phyloP scores from a whole-genome alignment of 2,329 filamentous ascomycete genomes.

The Gaeumannomyces tritici region DNA sequence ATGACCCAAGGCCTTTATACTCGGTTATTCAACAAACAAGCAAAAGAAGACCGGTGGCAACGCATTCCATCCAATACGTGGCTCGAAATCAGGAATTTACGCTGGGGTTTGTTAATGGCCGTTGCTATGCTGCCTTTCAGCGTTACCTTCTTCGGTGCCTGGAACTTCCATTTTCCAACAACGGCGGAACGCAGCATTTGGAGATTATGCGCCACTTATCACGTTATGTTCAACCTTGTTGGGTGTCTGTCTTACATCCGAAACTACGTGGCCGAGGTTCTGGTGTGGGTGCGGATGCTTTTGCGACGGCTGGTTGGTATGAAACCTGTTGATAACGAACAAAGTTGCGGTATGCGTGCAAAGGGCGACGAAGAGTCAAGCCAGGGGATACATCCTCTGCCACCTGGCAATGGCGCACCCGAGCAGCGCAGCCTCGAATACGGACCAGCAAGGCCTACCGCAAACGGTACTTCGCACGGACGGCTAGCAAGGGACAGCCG shows the following conservation, averaged over 20 bases:
- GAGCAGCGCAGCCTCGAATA: no score
- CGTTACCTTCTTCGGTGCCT: constrained; percentile 12
- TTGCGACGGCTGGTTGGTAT: neutral
- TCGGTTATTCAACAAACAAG: constrained; percentile 10
- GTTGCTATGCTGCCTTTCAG: constrained; percentile 10
- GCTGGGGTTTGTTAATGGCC: constrained; percentile 1
- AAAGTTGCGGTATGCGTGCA: no score
- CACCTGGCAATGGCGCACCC: no score
- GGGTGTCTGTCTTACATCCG: constrained; percentile 2
- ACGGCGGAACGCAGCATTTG: constrained; percentile 11
- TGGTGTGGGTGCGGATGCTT: neutral
- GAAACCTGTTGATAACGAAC: no score
- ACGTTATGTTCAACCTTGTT: constrained; percentile 5
- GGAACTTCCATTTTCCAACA: constrained; percentile 19
- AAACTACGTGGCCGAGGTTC: neutral
- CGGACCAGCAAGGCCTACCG: no score
- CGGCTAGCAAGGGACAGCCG: no score
- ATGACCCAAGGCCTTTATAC: constrained; percentile 8
- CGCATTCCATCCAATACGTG: constrained; percentile 15
- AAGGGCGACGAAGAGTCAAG: no score
- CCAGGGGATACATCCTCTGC: no score
- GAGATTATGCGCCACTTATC: constrained; percentile 11
- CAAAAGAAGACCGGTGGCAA: constrained; percentile 12
- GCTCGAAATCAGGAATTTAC: constrained; percentile 2
- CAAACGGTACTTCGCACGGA: no score